Evolutionary conservation across 306 rosid species (phyloP).

Genomic region (Prunus padus): DNA sequence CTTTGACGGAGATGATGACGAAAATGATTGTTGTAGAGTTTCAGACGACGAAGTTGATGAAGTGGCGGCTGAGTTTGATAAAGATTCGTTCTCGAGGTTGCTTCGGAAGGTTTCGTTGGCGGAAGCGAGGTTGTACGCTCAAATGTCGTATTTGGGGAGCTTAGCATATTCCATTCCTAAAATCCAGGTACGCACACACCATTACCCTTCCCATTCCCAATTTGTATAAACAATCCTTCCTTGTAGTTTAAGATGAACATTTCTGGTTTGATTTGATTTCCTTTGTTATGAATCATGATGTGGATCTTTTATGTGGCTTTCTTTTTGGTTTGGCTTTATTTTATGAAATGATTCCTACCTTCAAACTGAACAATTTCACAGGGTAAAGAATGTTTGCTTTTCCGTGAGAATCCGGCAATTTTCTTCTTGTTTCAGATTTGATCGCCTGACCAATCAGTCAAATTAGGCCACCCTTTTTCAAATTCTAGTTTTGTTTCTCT

Average conservation of each 20-base stretch:
- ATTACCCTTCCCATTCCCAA: neutral
- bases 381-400: too few relatives aligned
- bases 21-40: constrained; percentile 46
- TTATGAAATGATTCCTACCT: neutral
- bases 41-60: constrained; percentile 37
- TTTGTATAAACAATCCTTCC: too few relatives aligned
- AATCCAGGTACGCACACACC: constrained; percentile 50
- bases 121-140: constrained; percentile 75
- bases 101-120: constrained; percentile 74
- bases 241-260: too few relatives aligned
- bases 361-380: too few relatives aligned
- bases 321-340: neutral
- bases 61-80: constrained; percentile 49
- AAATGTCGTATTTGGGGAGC: constrained; percentile 82
- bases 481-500: neutral
- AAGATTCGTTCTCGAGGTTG: constrained; percentile 67
- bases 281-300: neutral
- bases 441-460: too few relatives aligned
- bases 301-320: too few relatives aligned
- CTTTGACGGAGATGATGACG: constrained; percentile 20
- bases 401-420: neutral
- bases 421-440: neutral
- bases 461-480: neutral
- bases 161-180: constrained; percentile 72
- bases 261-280: neutral